Base-by-base conservation (phyloP, 1,284 basidiomycete genomes). In the Psilocybe mexicana region DNA sequence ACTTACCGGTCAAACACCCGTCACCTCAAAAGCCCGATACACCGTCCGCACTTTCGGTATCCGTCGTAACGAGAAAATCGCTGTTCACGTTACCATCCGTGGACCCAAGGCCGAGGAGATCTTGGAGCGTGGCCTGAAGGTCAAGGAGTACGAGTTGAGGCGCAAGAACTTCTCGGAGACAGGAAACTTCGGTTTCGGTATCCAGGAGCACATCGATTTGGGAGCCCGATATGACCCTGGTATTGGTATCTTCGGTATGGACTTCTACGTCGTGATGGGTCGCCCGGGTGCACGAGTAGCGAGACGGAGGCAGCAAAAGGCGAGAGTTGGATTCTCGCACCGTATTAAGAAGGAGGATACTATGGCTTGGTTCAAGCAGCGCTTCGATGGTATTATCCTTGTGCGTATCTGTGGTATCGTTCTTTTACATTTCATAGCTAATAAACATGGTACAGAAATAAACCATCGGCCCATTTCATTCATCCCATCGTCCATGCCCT, bases 41-140 rank as follows among this genome's bases (percentile, higher is more conserved):
- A 99, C 97, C 71, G 94, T 99, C 79, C 95, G 96, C 72, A 93
- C 93, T 59, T 99, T 99, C 83, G 92, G 94, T 76, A 99, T 99
- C 84, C 93, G 97, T 76, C 93, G 96, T 83, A 99, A 99, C 86
- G 97, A 99, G 83, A 98, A 99, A 88, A 99, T 99, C 74, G 97
- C 97, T 57, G 93, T 92, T 70, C 96, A 99, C 82, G 96, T 99
- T 74, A 99, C 96, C 74, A 97, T 99, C 81, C 94, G 96, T 68
- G 96, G 96, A 52, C 96, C 96, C 71, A 99, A 99, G 82, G 96
- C 96, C 54, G 96, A 99, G 86, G 96, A 99, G 80, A 98, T 97
- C 76, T 85, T 99, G 70, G 97, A 99, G 85, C 94, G 97, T 73
- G 96, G 95, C 54, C 85, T 99, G 74, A 99, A 98, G 82, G 96